These are phyloP conservation scores for Bromus sterilis DNA, from an alignment of 176 grass and related monocot genomes.

Conservation along the genomic window DNA sequence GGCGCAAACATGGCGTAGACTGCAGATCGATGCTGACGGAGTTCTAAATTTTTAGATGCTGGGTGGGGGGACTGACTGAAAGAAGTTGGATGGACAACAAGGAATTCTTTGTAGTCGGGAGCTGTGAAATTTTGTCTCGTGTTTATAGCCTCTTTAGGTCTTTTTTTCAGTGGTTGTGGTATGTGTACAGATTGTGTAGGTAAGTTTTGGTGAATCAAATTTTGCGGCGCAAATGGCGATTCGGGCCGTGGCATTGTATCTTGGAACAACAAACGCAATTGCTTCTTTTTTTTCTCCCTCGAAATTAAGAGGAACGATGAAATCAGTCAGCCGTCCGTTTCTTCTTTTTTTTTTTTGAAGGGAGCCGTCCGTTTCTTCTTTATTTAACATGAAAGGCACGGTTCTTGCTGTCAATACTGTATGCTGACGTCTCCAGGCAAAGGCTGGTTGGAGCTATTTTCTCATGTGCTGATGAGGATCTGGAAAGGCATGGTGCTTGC, in stretches of 20 bases:
- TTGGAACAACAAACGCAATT: neutral
- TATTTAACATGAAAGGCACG: no score
- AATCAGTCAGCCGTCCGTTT: neutral
- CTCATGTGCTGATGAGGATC: neutral
- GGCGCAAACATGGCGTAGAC: neutral
- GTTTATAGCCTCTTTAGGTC: constrained; percentile 33
- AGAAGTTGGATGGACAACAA: neutral
- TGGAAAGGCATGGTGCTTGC: neutral
- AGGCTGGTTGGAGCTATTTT: neutral
- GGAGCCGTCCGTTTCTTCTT: no score
- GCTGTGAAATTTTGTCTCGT: constrained; percentile 13
- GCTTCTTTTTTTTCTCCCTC: neutral
- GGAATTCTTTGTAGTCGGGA: neutral
- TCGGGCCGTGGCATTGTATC: neutral
- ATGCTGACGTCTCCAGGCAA: no score
- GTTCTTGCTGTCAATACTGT: no score
- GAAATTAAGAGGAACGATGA: constrained; percentile 21
- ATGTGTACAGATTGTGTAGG: neutral
- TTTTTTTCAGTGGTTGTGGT: neutral
- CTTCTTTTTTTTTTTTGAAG: no score
- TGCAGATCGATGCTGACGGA: neutral
- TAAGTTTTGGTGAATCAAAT: constrained; percentile 24
- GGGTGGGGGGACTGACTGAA: neutral
- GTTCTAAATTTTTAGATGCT: neutral
- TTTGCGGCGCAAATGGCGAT: constrained; percentile 14